Evolutionary conservation across 164 flowering plant species (phyloP), one percentile per base, ranked within the genome.

Genomic region (Umbilicus rupestris): DNA sequence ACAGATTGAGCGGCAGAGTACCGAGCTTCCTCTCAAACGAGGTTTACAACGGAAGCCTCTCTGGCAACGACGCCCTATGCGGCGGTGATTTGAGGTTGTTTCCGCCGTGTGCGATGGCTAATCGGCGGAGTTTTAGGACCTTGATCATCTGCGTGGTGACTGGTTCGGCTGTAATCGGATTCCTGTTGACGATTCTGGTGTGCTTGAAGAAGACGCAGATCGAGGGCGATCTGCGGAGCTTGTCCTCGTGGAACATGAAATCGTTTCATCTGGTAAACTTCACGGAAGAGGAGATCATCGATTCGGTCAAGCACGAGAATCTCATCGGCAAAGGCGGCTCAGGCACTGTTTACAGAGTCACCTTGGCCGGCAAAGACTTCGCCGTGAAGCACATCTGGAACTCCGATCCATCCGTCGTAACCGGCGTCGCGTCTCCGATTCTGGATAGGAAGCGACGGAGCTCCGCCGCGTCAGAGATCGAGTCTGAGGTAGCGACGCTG

Each of bases 371-470:
- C 5, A 76, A 68, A 39, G 78, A 71, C 31, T 70, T 90, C 0
- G 96, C 92, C 1, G 96, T 90, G 68, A 90, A 87, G 65, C 96
- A 90, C 71, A 84, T 90, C 0, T 82, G 87, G 87, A 71, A 69
- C 2, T 33, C 8, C 69, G 71, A 9, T 71, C 67, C 55, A 66
- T 9, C 15, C 57, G 60, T 4, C 4, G 44, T 35, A 62, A 22
- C 24, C 58, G 17, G 77, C 55, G 79, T 75, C 29, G 33, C 80
- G 3, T 35, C 65, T 35, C 67, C 84, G 0, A 78, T 85, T 74
- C 71, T 81, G 8, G 67, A 7, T 35, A 35, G 37, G 4, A 5
- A 7, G 39, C 52, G 73, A 59, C 30, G 67, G 66, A 37, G 73
- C 66, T 17, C 39, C n/a, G 20, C 66, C 70, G 35, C 68, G 77